Evolutionary conservation across 2,329 filamentous ascomycete species (phyloP), one percentile per base, ranked within the genome.

Genomic region (Lachnellula subtilissima): DNA sequence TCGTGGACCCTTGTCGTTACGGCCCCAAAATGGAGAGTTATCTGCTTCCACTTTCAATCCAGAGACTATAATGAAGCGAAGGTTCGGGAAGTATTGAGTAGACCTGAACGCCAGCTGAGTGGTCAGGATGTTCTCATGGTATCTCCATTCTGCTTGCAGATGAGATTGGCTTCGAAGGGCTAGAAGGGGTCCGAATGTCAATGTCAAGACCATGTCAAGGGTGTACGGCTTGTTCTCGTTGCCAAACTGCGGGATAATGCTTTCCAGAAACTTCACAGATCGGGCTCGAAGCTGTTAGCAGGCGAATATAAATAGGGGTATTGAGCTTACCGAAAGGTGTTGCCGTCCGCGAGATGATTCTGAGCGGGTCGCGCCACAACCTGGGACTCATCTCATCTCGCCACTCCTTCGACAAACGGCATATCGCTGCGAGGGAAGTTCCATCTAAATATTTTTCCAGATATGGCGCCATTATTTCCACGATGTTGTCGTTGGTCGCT

Each of bases 31-130:
- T 19, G n/a, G 42, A 11, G n/a, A 11, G 19, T 0, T 22, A 5
- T 22, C 17, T 5, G 11, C 19, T 12, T 23, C 42, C 15, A 12
- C 11, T 55, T 78, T 75, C 25, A 78, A 73, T 2, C 74, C 71
- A 48, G 72, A 70, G 0, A 76, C 67, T 62, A 82, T 85, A 23
- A 86, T 66, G 3, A 85, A 70, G 3, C 78, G 48, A 19, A 55
- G 40, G 43, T 51, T 47, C 14, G 25, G 39, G 39, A 50, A 55
- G n/a, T 17, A n/a, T n/a, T 15, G 1, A 11, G 28, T 25, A 28
- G 28, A 46, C 11, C 37, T 28, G 19, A 11, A 17, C 22, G 19
- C 19, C 8, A 19, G 5, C 12, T 22, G 19, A 4, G 19, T 37
- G 8, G 39, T 46, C 6, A 45, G 19, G n/a, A 47, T 40, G 40